phyloP scores from a whole-genome alignment of 371 early-diverging fungal genomes.

The Mortierella sp. region DNA sequence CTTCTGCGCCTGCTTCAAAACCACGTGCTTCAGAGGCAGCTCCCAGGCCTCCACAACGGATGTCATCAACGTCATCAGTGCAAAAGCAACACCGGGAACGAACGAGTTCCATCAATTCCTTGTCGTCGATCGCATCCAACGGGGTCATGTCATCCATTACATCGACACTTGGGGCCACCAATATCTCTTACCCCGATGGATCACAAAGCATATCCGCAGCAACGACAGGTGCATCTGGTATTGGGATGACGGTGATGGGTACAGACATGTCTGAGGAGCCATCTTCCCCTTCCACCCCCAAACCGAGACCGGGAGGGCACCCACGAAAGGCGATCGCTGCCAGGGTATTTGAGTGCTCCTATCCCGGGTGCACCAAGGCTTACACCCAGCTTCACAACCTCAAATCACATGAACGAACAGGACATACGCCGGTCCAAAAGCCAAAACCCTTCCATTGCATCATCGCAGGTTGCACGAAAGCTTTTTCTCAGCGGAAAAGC shows the following conservation, averaged over 20 bases:
- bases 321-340: constrained; percentile 31
- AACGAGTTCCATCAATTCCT: constrained; percentile 33
- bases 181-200: constrained; percentile 22
- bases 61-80: constrained; percentile 5
- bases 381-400: constrained; percentile 67
- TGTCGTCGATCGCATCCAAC: constrained; percentile 31
- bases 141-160: constrained; percentile 30
- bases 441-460: constrained; percentile 46
- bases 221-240: background rate
- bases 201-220: constrained; percentile 12
- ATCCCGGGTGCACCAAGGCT: constrained; percentile 58
- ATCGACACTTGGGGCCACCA: constrained; percentile 27
- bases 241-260: constrained; percentile 2
- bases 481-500: constrained; percentile 48
- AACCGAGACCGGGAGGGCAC: constrained; percentile 14
- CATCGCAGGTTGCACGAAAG: constrained; percentile 45
- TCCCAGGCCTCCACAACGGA: constrained; percentile 6
- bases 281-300: background rate
- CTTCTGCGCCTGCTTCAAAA: constrained; percentile 11
- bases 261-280: background rate
- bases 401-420: constrained; percentile 66
- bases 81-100: constrained; percentile 25
- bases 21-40: background rate
- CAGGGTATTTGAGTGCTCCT: constrained; percentile 40
- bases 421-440: constrained; percentile 57